Evolutionary conservation across 1,139 yeast genomes (phyloP), one percentile per base, ranked within the genome.

Genomic region (Yarrowia galli): DNA sequence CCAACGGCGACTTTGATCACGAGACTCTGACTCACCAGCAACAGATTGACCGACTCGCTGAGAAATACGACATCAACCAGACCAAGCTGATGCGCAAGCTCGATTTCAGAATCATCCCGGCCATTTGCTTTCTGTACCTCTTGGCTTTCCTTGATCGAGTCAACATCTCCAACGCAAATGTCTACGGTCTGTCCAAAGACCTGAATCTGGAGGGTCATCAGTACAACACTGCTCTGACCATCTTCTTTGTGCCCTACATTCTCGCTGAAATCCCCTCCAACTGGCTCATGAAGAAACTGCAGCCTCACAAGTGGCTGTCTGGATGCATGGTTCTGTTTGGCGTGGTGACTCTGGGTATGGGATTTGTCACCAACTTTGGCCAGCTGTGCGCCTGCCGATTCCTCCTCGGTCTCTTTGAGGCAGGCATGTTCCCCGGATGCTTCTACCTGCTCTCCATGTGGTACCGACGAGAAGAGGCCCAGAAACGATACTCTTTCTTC

Each of bases 371-470:
- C 64, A 86, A 79, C 72, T 88, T 83, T 73, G 87, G 87, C 38
- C 86, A 84, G 20, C 80, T 89, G 46, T 82, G 86, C 45, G 86
- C 85, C 8, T 85, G 90, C 69, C 83, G 93, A 70, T 83, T 88
- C 70, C 79, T 88, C 64, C 81, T 88, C 38, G 93, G 93, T 70
- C 74, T 87, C 65, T 82, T 86, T 69, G 93, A 89, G 77, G 83
- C 89, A 60, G 89, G 91, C 63, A 85, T 89, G 73, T 89, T 89
- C 79, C 92, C 92, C 1, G 88, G 91, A 22, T 85, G 89, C 72
- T 88, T 89, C 75, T 89, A 89, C 75, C 82, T 89, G 68, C 80
- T 89, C 72, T 81, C 90, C 45, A 77, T 78, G 77, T 81, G 82
- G 81, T 80, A 80, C 76, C 80, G 87, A 43, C 82, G 87, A 68